Evolutionary conservation across 306 rosid species (phyloP).

Genomic region (Casuarina cunninghamiana): DNA sequence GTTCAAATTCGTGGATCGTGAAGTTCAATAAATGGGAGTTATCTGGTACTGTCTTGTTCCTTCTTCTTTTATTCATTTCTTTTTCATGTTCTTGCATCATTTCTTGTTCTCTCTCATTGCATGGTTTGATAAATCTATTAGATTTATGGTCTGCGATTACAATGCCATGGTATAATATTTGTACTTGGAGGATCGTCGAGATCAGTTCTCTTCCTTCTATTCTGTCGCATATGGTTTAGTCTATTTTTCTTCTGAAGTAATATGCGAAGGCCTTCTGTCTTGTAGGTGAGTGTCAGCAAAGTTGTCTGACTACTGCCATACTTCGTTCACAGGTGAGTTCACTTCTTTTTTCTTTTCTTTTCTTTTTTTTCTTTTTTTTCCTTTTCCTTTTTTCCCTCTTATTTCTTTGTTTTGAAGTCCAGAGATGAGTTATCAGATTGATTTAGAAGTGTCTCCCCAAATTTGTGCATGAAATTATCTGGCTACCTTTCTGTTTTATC

Average conservation of each 20-base stretch:
- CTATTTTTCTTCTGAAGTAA: neutral
- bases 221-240: neutral
- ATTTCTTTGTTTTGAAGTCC: neutral
- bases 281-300: conserved; percentile 38
- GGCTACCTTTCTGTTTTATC: conserved; percentile 4
- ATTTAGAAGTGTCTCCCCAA: neutral
- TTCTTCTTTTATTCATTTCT: neutral
- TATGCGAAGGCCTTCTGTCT: neutral
- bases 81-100: neutral
- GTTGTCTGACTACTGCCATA: conserved; percentile 38
- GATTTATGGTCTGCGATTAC: neutral
- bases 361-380: too few relatives aligned
- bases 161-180: neutral
- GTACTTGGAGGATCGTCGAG: neutral
- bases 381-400: too few relatives aligned
- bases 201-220: neutral
- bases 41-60: conserved; percentile 41
- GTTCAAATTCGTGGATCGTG: conserved; percentile 67
- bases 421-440: conserved; percentile 33
- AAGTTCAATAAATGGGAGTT: conserved; percentile 75
- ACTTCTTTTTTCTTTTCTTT: too few relatives aligned
- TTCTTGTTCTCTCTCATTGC: neutral
- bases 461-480: conserved; percentile 10
- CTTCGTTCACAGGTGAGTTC: conserved; percentile 40
- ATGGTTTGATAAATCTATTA: neutral